Evolutionary conservation across 2,329 filamentous ascomycete genomes (phyloP).

Genomic region (Aspergillus sp.): DNA sequence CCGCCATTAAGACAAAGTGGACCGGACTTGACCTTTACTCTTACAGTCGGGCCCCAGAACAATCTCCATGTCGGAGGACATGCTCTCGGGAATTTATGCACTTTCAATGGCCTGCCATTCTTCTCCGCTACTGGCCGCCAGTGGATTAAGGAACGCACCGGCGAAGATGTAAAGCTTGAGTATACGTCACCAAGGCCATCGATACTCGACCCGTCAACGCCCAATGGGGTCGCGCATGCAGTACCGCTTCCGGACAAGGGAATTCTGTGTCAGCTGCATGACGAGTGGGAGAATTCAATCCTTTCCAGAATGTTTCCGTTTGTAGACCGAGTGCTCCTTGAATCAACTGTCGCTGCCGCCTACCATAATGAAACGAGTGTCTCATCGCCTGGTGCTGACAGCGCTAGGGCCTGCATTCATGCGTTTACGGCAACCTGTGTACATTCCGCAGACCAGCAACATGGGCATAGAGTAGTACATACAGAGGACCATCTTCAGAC

Average conservation of each 20-base stretch:
- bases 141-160: constrained; percentile 6
- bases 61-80: neutral
- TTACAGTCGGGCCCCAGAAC: neutral
- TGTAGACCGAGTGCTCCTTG: neutral
- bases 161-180: neutral
- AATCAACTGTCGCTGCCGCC: constrained; percentile 2
- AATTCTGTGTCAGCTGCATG: neutral
- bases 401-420: constrained; percentile 13
- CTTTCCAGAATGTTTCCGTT: neutral
- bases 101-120: constrained; percentile 4
- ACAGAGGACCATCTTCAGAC: constrained; percentile 1
- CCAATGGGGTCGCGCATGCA: neutral
- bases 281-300: neutral
- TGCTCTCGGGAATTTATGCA: neutral
- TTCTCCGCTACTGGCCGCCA: constrained; percentile 4
- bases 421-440: constrained; percentile 8
- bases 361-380: neutral
- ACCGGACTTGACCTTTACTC: neutral
- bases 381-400: neutral
- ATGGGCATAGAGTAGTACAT: neutral
- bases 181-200: neutral
- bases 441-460: neutral
- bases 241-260: neutral
- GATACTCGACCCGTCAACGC: neutral
- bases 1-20: neutral